These are phyloP conservation scores for Diplodia sapinea DNA, from an alignment of 2,329 filamentous ascomycete genomes.

Conservation along the genomic window DNA sequence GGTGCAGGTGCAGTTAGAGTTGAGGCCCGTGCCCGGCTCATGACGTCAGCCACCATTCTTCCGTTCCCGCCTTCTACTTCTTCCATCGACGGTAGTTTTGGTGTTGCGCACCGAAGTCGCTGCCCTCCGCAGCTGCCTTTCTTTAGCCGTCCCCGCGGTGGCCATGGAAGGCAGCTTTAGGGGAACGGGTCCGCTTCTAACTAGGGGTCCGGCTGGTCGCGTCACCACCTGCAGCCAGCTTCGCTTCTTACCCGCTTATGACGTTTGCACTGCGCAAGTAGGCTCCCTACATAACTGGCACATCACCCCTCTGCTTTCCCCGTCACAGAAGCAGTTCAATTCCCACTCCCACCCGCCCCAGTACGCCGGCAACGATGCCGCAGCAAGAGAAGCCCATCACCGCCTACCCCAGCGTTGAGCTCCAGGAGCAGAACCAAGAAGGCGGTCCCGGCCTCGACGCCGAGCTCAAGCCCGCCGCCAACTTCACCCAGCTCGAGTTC, in stretches of 20 bases:
- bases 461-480: conserved; percentile 41
- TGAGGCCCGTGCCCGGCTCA: background rate
- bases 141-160: background rate
- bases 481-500: conserved; percentile 43
- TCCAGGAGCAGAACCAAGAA: conserved; percentile 41
- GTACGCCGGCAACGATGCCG: conserved; percentile 26
- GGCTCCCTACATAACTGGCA: background rate
- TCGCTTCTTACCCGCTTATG: background rate
- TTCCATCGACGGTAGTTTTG: too few relatives aligned
- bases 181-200: background rate
- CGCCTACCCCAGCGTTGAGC: conserved; percentile 37
- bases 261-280: background rate
- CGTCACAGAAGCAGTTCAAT: background rate
- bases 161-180: background rate
- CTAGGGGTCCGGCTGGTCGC: background rate
- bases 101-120: background rate
- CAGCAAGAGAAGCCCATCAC: conserved; percentile 35
- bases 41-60: background rate
- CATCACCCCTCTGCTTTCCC: background rate
- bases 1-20: too few relatives aligned
- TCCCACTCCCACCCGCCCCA: too few relatives aligned
- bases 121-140: background rate
- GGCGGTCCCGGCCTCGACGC: conserved; percentile 42
- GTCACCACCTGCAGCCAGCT: background rate
- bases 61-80: background rate